Evolutionary conservation across 2,329 filamentous ascomycete genomes (phyloP), one percentile per base, ranked within the genome.

Genomic region (Tolypocladium pustulatum): DNA sequence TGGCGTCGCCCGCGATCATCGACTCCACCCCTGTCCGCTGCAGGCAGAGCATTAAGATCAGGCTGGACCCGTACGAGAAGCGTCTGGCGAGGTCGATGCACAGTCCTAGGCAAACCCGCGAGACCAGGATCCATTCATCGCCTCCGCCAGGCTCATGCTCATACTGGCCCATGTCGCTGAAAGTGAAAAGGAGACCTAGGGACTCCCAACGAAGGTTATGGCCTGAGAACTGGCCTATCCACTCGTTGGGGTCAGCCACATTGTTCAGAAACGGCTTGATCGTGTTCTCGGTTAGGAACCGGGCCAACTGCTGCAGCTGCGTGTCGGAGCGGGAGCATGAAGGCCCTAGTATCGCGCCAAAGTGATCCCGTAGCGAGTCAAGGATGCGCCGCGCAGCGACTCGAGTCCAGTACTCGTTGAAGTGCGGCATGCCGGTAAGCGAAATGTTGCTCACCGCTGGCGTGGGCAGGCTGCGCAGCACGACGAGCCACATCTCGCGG

Each of bases 171-270:
- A 57, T 34, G 27, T 61, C 56, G 22, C 27, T 22, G 34, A 55
- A 61, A 22, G 51, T 54, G 38, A 54, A 78, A 1, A 77, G 62
- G 13, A 77, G 57, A 0, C 75, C 76, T 1, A 79, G 57, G 0
- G 73, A 71, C 57, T 79, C 76, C 77, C 76, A 79, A 1, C 77
- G 69, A 25, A 76, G 64, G 20, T 71, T 72, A 0, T 61, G 60
- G 0, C 75, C 75, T 0, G 66, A 68, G 54, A 78, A 75, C 40
- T 76, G 73, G 2, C 63, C 65, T 0, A 73, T 62, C 75, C 75
- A 79, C n/a, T 64, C 64, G 4, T 71, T 61, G 0, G 71, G 62
- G n/a, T 71, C 67, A 0, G 66, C 60, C 10, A 73, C 68, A 0
- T 73, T 65, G 17, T 78, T 74, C 0, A 61, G 61, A 12, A 77